phyloP scores from a whole-genome alignment of 2,329 filamentous ascomycete genomes.

The Chaetomium sp. region DNA sequence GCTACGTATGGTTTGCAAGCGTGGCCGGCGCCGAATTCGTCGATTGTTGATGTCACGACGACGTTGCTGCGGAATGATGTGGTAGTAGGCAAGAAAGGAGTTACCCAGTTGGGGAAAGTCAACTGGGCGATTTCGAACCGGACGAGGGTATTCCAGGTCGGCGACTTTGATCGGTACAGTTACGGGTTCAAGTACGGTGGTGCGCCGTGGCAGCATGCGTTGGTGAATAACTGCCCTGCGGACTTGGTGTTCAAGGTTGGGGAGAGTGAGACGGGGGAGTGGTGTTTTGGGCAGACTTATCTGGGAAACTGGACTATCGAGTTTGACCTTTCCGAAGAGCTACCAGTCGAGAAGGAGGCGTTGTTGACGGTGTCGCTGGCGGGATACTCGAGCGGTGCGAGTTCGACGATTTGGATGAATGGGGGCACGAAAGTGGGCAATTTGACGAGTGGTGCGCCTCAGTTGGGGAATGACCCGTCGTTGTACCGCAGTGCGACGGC shows the following conservation, averaged over 20 bases:
- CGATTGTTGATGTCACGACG: neutral
- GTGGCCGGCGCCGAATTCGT: neutral
- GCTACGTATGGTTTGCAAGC: neutral
- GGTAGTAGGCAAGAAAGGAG: neutral
- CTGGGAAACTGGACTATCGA: neutral
- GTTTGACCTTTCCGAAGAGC: neutral
- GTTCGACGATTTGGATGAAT: neutral
- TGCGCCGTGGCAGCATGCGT: neutral
- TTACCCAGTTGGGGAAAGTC: neutral
- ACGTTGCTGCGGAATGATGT: neutral
- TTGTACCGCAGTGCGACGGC: neutral
- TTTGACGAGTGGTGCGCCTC: neutral
- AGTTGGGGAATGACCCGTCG: neutral
- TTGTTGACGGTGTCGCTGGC: neutral
- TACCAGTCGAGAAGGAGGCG: neutral
- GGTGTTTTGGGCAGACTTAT: neutral
- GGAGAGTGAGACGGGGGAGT: neutral
- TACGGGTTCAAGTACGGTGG: neutral
- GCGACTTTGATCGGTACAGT: neutral
- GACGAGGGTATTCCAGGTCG: neutral
- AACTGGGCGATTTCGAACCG: neutral
- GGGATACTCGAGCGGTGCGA: neutral
- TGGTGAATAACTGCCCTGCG: neutral
- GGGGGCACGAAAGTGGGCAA: neutral
- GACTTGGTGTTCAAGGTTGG: neutral